Conservation (phyloP, 495 filamentous ascomycete species). For the Trichoderma virens region DNA sequence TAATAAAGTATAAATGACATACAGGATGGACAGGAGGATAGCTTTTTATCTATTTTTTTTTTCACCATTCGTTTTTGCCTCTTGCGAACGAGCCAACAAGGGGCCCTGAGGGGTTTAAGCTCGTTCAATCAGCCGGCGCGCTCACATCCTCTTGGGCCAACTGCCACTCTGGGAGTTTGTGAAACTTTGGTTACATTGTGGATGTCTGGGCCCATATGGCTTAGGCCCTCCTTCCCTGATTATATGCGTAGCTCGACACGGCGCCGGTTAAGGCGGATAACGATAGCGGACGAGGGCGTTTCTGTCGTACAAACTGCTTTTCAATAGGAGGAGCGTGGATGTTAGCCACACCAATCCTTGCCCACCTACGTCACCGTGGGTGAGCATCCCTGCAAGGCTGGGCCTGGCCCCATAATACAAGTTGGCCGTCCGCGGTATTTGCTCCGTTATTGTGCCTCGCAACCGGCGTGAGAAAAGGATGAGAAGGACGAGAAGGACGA, state of each 20-base stretch:
- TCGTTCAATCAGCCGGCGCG: conserved; percentile 4
- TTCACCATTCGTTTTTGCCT: not conserved
- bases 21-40: not conserved
- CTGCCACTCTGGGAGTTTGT: not conserved
- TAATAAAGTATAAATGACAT: not conserved
- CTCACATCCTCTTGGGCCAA: conserved; percentile 8
- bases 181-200: conserved; percentile 3
- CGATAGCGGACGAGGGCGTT: conserved; percentile 1
- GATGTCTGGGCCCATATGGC: conserved; percentile 3
- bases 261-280: conserved; percentile 5
- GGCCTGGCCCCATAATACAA: not conserved
- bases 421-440: not conserved
- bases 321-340: not conserved
- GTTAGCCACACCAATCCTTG: not conserved
- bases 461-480: not conserved
- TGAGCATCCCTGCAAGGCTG: conserved; percentile 4
- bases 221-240: not conserved
- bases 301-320: not conserved
- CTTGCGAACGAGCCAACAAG: not conserved
- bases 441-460: not conserved
- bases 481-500: not conserved
- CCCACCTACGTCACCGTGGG: conserved; percentile 8
- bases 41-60: not conserved
- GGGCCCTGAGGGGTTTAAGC: conserved; percentile 6
- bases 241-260: not conserved